Percentiles rank a stretch among this genome's conserved stretches.
These are phyloP conservation scores for Fusarium annulatum DNA, from an alignment of 2,329 filamentous ascomycete species.

Conservation along the genomic window DNA sequence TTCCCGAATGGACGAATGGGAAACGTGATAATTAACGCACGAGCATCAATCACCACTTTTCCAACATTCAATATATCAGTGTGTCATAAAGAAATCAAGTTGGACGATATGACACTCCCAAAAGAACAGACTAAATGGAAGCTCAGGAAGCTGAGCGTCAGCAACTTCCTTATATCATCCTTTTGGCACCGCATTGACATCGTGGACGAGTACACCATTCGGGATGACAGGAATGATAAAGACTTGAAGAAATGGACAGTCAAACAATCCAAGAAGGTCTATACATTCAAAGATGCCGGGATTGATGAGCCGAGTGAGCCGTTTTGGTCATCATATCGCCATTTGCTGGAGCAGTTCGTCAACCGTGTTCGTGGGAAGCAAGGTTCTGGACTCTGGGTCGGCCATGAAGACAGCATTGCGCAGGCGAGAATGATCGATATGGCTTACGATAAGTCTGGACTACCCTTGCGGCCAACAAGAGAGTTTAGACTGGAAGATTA, in stretches of 20 bases:
- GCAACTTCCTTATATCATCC: background rate
- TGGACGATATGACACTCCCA: fast-evolving
- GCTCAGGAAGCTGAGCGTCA: background rate
- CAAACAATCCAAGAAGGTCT: background rate
- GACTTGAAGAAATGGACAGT: background rate
- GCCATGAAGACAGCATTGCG: background rate
- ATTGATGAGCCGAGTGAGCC: background rate
- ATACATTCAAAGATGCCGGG: background rate
- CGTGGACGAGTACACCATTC: background rate
- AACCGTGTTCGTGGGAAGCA: background rate
- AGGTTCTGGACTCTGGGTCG: background rate
- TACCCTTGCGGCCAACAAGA: background rate
- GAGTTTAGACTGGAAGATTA: background rate
- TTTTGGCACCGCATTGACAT: background rate
- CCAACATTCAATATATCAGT: background rate
- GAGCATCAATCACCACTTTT: background rate
- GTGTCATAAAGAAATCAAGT: fast-evolving
- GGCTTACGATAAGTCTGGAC: background rate
- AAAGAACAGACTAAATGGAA: background rate
- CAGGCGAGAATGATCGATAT: background rate
- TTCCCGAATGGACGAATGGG: background rate
- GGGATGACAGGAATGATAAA: background rate
- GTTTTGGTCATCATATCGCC: background rate
- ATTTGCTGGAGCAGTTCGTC: background rate
- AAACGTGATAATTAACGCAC: background rate